Evolutionary conservation across 2,329 filamentous ascomycete species (phyloP).

Genomic region (Beauveria sp.): DNA sequence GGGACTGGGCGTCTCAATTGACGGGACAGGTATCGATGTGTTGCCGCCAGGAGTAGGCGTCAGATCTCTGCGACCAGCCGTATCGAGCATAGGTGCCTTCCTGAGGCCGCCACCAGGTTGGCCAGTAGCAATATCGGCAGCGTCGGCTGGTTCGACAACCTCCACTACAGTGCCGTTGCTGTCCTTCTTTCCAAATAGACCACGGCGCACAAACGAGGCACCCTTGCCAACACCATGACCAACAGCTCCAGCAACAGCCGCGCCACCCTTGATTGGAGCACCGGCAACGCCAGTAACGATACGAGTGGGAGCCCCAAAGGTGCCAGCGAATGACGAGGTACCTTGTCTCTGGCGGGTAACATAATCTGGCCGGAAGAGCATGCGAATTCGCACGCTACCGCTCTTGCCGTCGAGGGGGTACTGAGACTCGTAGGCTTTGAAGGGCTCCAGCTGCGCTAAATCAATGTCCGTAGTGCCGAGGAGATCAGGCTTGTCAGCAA

Average conservation of each 20-base stretch:
- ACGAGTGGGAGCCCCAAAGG: conserved; percentile 78
- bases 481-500: conserved; percentile 88
- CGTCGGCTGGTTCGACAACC: conserved; percentile 24
- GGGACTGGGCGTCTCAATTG: conserved; percentile 12
- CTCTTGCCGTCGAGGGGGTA: conserved; percentile 82
- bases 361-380: conserved; percentile 91
- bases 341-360: conserved; percentile 80
- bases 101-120: conserved; percentile 32
- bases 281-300: conserved; percentile 76
- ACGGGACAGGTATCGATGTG: conserved; percentile 1
- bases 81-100: conserved; percentile 31
- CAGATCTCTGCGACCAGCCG: conserved; percentile 23
- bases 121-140: conserved; percentile 9
- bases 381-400: conserved; percentile 69
- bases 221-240: conserved; percentile 80
- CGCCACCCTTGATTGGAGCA: conserved; percentile 88
- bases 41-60: conserved; percentile 12
- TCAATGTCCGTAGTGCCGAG: conserved; percentile 72
- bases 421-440: conserved; percentile 67
- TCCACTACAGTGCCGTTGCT: conserved; percentile 39
- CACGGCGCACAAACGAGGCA: conserved; percentile 81
- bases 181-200: conserved; percentile 65
- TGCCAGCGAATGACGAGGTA: conserved; percentile 86
- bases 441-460: conserved; percentile 75
- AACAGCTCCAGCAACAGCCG: conserved; percentile 62